Base-by-base conservation (phyloP, 2,329 filamentous ascomycete genomes). In the Cercospora sesami region DNA sequence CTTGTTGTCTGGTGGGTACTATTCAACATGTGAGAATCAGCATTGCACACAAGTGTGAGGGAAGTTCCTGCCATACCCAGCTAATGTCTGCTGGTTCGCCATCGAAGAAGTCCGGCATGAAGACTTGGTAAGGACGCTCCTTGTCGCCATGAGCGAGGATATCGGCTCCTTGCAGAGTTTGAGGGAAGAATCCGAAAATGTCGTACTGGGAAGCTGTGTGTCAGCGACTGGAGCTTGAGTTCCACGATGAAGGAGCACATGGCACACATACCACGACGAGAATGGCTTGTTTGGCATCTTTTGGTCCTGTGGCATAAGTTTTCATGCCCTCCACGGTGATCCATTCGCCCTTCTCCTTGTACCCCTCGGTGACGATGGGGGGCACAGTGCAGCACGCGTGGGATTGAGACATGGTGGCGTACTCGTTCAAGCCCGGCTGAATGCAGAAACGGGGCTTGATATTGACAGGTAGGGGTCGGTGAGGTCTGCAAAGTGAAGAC, bases 51-150 rank as follows among this genome's bases (percentile, higher is more conserved):
- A 21, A 10, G 9, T 23, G 8, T 12, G 8, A 21, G 12, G 14
- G n/a, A 51, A 8, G 10, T 16, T 48, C 8, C n/a, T 5, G 18
- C 9, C 55, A 21, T 53, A 65, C 63, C 66, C 66, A 68, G 58
- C 65, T 69, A 53, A 89, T 86, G 72, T 86, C 85, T 68, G 84
- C 87, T 39, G 92, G 90, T 72, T 87, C 85, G 78, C 92, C 93
- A 68, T 91, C 86, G 83, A 97, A 96, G 85, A 92, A 94, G 81
- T 97, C 94, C 51, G 94, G 94, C 71, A 97, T 94, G 81, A 94
- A 93, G 73, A 97, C 91, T 73, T 89, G 89, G 83, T 96, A 95
- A 76, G 91, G 87, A 68, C 83, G 78, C 82, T 86, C 80, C 87
- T 91, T 90, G 85, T 89, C 83, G 36, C 83, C 81, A 72, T 81